These are phyloP conservation scores for Chloropicon primus DNA, from an alignment of 139 green algal species.

Conservation along the genomic window DNA sequence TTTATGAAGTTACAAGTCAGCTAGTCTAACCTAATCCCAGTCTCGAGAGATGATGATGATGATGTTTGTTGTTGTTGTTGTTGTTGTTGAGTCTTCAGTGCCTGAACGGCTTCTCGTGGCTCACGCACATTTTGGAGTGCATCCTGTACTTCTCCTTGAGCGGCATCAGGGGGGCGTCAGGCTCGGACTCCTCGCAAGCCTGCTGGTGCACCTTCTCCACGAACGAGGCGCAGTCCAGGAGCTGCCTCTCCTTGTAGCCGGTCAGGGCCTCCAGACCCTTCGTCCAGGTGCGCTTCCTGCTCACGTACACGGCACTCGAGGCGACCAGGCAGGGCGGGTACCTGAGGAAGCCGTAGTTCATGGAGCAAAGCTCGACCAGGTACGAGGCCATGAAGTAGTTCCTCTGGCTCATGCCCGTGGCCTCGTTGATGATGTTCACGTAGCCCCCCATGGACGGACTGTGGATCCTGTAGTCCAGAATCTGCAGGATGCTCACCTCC, in stretches of 20 bases:
- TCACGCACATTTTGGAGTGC: neutral
- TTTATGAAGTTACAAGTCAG: no score
- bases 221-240: neutral
- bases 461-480: slow-evolving; percentile 24
- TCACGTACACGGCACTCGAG: slow-evolving; percentile 9
- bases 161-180: neutral
- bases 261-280: neutral
- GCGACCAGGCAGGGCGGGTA: slow-evolving; percentile 18
- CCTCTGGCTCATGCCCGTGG: slow-evolving; percentile 8
- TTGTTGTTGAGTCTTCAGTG: neutral
- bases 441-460: slow-evolving; percentile 32
- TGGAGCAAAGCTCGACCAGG: slow-evolving; percentile 22
- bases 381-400: slow-evolving; percentile 25
- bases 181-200: neutral
- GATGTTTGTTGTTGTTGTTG: no score
- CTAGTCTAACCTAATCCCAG: no score
- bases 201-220: neutral
- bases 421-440: slow-evolving; percentile 27
- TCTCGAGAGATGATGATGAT: no score
- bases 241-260: neutral
- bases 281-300: neutral
- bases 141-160: neutral
- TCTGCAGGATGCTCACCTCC: slow-evolving; percentile 35
- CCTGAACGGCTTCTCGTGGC: neutral
- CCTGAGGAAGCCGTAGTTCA: slow-evolving; percentile 27